Percentiles rank a stretch among this genome's conserved stretches.
Evolutionary conservation across 257 asterid genomes (phyloP).

Genomic region (Gentiana dahurica): DNA sequence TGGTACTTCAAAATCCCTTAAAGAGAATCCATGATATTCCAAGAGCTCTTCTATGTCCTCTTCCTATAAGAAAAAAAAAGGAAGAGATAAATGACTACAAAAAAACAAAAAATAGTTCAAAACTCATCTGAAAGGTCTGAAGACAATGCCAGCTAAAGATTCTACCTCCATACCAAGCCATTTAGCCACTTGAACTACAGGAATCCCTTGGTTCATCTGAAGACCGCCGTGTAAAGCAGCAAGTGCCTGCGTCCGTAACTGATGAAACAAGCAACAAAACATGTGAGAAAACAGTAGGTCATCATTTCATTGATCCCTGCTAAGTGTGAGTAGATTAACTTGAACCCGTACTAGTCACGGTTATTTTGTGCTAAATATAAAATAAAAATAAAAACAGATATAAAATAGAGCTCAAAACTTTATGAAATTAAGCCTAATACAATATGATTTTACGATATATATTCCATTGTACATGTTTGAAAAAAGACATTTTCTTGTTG

Average conservation of each 20-base stretch:
- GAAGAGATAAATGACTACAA: not conserved
- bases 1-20: conserved; percentile 86
- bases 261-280: conserved; percentile 24
- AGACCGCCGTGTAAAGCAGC: conserved; percentile 87
- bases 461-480: too few species aligned
- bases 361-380: too few species aligned
- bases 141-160: conserved; percentile 10
- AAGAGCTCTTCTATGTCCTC: conserved; percentile 69
- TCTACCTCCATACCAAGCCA: conserved; percentile 98
- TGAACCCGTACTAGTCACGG: too few species aligned
- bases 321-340: too few species aligned
- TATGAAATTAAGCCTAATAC: too few species aligned
- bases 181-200: conserved; percentile 56
- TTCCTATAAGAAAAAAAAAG: conserved; percentile 41
- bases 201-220: conserved; percentile 93
- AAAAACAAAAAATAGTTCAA: conserved; percentile 7
- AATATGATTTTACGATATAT: too few species aligned
- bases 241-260: conserved; percentile 92
- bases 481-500: too few species aligned
- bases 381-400: too few species aligned
- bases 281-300: too few species aligned
- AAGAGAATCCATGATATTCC: conserved; percentile 72
- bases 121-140: conserved; percentile 11
- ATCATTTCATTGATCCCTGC: too few species aligned
- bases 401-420: too few species aligned